Percentiles rank a stretch among this genome's conserved stretches.
Conservation (phyloP, 768 basidiomycete species). For the Mycena olivaceomarginata region DNA sequence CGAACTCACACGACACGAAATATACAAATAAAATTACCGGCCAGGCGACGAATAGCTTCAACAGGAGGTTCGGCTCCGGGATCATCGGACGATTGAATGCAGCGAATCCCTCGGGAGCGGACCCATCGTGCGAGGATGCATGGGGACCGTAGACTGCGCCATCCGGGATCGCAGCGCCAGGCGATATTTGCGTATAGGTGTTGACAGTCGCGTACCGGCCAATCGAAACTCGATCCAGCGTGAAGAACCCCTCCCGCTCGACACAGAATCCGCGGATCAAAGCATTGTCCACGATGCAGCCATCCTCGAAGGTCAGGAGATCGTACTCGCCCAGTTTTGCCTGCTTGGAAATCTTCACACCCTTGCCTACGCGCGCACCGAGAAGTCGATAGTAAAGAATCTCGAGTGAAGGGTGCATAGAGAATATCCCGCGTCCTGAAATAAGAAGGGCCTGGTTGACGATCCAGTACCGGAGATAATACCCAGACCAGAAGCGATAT, state of each 20-base stretch:
- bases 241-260: conserved; percentile 66
- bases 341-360: conserved; percentile 60
- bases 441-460: conserved; percentile 35
- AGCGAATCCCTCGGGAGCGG: conserved; percentile 58
- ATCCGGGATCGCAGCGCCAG: conserved; percentile 61
- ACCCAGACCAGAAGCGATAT: conserved; percentile 55
- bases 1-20: conserved; percentile 57
- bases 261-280: conserved; percentile 66
- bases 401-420: conserved; percentile 58
- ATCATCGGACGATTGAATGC: conserved; percentile 61
- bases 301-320: conserved; percentile 64
- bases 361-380: conserved; percentile 64
- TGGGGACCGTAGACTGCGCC: conserved; percentile 66
- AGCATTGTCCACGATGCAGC: conserved; percentile 63
- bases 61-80: conserved; percentile 53
- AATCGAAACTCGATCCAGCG: conserved; percentile 60
- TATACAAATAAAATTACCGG: conserved; percentile 60
- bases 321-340: conserved; percentile 65
- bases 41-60: conserved; percentile 61
- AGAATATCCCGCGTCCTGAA: conserved; percentile 65
- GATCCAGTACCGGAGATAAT: conserved; percentile 41
- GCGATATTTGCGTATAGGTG: conserved; percentile 64
- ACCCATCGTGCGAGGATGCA: conserved; percentile 62
- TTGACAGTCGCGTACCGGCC: conserved; percentile 62
- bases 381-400: conserved; percentile 66